A percentile compares a stretch with the other conserved stretches of the same genome.
Evolutionary conservation across 2,329 filamentous ascomycete species (phyloP).

Genomic region (Ophiocordyceps camponoti-floridani): DNA sequence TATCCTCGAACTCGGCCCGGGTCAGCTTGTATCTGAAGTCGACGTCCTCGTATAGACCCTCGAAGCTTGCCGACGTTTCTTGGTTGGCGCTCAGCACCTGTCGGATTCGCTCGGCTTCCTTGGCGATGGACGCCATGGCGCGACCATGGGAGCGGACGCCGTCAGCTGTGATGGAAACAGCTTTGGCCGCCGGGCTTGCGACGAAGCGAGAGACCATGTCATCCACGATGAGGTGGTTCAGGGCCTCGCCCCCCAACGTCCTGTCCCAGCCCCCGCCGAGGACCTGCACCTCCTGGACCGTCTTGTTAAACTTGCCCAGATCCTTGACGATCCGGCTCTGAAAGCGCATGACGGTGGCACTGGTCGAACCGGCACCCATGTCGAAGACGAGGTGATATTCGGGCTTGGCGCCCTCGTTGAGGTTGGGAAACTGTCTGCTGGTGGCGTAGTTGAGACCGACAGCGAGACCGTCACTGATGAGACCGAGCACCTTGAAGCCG

Average conservation of each 20-base stretch:
- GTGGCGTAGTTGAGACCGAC: slow-evolving; percentile 94
- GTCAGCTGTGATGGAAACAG: slow-evolving; percentile 40
- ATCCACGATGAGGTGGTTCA: slow-evolving; percentile 77
- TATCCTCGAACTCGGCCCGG: slow-evolving; percentile 62
- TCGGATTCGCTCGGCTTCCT: slow-evolving; percentile 73
- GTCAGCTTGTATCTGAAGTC: slow-evolving; percentile 86
- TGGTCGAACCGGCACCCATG: slow-evolving; percentile 92
- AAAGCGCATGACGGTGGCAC: slow-evolving; percentile 77
- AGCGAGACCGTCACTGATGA: slow-evolving; percentile 79
- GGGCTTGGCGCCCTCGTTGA: slow-evolving; percentile 67
- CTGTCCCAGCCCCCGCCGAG: slow-evolving; percentile 77
- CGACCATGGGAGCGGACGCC: slow-evolving; percentile 61
- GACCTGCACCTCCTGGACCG: slow-evolving; percentile 84
- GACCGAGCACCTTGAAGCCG: slow-evolving; percentile 65
- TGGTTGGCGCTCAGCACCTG: slow-evolving; percentile 89
- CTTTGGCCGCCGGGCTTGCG: slow-evolving; percentile 49
- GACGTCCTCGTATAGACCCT: slow-evolving; percentile 78
- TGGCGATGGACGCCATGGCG: slow-evolving; percentile 76
- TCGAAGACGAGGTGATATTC: slow-evolving; percentile 92
- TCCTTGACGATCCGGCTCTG: slow-evolving; percentile 84
- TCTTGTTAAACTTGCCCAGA: slow-evolving; percentile 86
- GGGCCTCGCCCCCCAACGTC: slow-evolving; percentile 71
- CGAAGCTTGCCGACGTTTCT: slow-evolving; percentile 64
- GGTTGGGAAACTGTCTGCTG: slow-evolving; percentile 68
- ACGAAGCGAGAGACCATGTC: slow-evolving; percentile 74